Percentiles rank a stretch among this genome's conserved stretches.
phyloP scores from a whole-genome alignment of 768 basidiomycete genomes.

The Lactarius akahatsu region DNA sequence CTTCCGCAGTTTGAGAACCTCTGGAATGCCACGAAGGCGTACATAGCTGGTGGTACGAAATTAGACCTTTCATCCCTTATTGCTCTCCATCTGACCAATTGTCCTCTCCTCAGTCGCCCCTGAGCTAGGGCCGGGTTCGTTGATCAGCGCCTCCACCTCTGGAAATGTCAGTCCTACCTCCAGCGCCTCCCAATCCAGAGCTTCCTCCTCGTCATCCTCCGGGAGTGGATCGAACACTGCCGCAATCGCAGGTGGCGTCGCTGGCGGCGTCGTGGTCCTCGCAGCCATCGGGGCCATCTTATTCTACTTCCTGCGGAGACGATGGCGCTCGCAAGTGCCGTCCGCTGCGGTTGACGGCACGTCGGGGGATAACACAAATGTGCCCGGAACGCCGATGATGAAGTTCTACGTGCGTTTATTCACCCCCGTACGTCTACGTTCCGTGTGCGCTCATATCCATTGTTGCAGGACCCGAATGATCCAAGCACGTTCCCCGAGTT shows the following conservation, averaged over 20 bases:
- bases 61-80: not conserved
- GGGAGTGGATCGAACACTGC: not conserved
- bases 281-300: not conserved
- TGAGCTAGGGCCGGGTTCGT: not conserved
- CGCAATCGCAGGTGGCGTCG: constrained; percentile 1
- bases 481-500: constrained; percentile 14
- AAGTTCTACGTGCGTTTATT: constrained; percentile 16
- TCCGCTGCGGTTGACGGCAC: not conserved
- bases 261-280: constrained; percentile 4
- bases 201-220: not conserved
- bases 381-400: constrained; percentile 12
- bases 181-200: not conserved
- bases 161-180: not conserved
- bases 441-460: not conserved
- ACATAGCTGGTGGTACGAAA: not conserved
- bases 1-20: not conserved
- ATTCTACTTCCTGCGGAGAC: not conserved
- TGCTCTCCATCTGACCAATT: not conserved
- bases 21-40: not conserved
- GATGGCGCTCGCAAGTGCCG: not conserved
- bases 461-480: constrained; percentile 17
- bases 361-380: not conserved
- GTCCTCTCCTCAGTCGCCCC: not conserved
- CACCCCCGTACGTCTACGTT: not conserved
- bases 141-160: not conserved